Conservation (phyloP, 129 eudicot species). For the Silybum marianum region DNA sequence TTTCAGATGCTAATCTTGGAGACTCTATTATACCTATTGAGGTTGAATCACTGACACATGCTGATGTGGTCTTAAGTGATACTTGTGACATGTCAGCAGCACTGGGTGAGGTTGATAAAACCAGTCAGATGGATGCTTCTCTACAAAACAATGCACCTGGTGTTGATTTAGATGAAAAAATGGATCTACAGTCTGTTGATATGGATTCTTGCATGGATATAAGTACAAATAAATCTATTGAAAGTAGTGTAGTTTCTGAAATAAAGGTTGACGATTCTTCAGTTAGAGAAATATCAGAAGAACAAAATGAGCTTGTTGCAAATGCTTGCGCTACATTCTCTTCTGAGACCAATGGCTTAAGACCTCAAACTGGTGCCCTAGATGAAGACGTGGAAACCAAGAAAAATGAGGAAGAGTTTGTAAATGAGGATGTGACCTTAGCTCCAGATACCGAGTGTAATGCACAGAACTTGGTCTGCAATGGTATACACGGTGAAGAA, state of each 20-base stretch:
- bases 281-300: conserved; percentile 24
- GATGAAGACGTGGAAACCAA: conserved; percentile 34
- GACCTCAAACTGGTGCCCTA: conserved; percentile 6
- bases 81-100: conserved; percentile 38
- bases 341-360: conserved; percentile 25
- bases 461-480: conserved; percentile 32
- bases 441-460: conserved; percentile 29
- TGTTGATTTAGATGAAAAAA: conserved; percentile 24
- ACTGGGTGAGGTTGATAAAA: conserved; percentile 24
- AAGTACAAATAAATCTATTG: conserved; percentile 19
- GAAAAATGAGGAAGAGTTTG: conserved; percentile 24
- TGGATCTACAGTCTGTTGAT: conserved; percentile 20
- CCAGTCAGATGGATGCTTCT: conserved; percentile 30
- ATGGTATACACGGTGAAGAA: conserved; percentile 38
- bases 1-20: conserved; percentile 35
- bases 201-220: conserved; percentile 33
- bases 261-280: conserved; percentile 28
- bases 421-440: conserved; percentile 28
- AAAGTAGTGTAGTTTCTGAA: conserved; percentile 31
- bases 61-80: conserved; percentile 28
- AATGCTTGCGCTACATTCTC: conserved; percentile 3
- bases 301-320: conserved; percentile 20
- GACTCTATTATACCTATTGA: conserved; percentile 24
- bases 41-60: conserved; percentile 27
- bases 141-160: conserved; percentile 32